Conservation (phyloP, 2,329 filamentous ascomycete genomes). For the Diaporthe helianthi region DNA sequence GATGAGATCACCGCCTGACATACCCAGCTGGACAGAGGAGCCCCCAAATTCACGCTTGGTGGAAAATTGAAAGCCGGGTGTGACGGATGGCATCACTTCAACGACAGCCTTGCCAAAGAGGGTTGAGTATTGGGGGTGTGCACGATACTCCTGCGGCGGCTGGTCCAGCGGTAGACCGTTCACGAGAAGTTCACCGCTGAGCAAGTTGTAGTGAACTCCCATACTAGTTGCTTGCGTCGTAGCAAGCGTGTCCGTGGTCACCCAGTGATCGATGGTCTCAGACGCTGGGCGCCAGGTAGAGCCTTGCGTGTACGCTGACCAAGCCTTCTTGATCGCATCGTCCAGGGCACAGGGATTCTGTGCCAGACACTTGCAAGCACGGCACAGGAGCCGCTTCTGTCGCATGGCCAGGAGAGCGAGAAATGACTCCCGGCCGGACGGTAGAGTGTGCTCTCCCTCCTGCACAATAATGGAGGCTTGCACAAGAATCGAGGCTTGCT, state of each 20-base stretch:
- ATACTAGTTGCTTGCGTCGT: not conserved
- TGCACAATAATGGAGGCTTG: slow-evolving; percentile 31
- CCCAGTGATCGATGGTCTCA: slow-evolving; percentile 32
- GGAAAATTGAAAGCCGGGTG: slow-evolving; percentile 50
- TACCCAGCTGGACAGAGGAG: slow-evolving; percentile 47
- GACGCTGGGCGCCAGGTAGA: slow-evolving; percentile 15
- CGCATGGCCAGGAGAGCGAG: slow-evolving; percentile 37
- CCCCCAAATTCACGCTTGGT: slow-evolving; percentile 42
- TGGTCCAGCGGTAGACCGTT: slow-evolving; percentile 56
- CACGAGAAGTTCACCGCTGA: slow-evolving; percentile 60
- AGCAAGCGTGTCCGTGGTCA: slow-evolving; percentile 35
- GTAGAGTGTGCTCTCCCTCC: not conserved
- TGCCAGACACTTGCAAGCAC: slow-evolving; percentile 34
- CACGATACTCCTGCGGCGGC: slow-evolving; percentile 54
- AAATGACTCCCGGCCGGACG: not conserved
- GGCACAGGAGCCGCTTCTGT: slow-evolving; percentile 40
- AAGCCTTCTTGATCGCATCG: slow-evolving; percentile 39
- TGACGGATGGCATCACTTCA: slow-evolving; percentile 51
- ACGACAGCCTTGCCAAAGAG: slow-evolving; percentile 53
- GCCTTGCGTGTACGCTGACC: slow-evolving; percentile 39
- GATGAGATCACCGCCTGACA: slow-evolving; percentile 40
- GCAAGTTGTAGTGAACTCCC: slow-evolving; percentile 55
- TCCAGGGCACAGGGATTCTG: slow-evolving; percentile 34
- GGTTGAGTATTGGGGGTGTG: slow-evolving; percentile 46
- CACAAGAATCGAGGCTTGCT: slow-evolving; percentile 44